Conservation (phyloP, 2,329 filamentous ascomycete genomes). For the Fusarium protoensiforme region DNA sequence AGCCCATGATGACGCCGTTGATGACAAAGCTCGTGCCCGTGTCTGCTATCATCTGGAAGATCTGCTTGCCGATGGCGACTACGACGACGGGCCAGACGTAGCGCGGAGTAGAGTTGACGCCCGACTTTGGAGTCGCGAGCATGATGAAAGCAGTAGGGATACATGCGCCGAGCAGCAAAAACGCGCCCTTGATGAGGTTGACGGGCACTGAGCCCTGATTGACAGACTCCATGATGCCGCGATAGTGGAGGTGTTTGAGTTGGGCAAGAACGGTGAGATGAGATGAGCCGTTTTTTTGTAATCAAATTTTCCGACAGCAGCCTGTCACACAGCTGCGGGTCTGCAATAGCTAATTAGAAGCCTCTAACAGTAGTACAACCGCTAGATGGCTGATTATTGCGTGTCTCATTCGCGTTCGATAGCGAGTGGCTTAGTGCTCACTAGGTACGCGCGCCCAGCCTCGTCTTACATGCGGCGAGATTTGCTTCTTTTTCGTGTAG, state of each 20-base stretch:
- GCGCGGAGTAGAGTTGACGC: neutral
- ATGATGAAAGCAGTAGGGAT: neutral
- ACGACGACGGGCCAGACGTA: neutral
- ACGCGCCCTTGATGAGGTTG: neutral
- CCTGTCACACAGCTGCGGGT: neutral
- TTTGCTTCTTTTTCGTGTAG: neutral
- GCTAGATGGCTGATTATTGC: neutral
- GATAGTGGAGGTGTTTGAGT: neutral
- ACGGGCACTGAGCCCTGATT: neutral
- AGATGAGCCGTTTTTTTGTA: neutral
- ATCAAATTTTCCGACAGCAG: neutral
- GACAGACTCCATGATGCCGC: neutral
- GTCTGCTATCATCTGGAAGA: neutral
- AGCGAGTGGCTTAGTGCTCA: neutral
- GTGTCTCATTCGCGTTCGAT: neutral
- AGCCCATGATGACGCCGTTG: neutral
- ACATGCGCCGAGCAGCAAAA: neutral
- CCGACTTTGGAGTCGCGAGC: slow-evolving; percentile 2
- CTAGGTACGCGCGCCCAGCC: neutral
- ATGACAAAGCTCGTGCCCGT: slow-evolving; percentile 7
- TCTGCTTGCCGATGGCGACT: neutral
- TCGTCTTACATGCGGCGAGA: neutral
- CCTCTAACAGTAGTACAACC: neutral
- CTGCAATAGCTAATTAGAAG: neutral
- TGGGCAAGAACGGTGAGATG: neutral